These are phyloP conservation scores for Colletotrichum costaricense DNA, from an alignment of 2,329 filamentous ascomycete genomes.

Conservation along the genomic window DNA sequence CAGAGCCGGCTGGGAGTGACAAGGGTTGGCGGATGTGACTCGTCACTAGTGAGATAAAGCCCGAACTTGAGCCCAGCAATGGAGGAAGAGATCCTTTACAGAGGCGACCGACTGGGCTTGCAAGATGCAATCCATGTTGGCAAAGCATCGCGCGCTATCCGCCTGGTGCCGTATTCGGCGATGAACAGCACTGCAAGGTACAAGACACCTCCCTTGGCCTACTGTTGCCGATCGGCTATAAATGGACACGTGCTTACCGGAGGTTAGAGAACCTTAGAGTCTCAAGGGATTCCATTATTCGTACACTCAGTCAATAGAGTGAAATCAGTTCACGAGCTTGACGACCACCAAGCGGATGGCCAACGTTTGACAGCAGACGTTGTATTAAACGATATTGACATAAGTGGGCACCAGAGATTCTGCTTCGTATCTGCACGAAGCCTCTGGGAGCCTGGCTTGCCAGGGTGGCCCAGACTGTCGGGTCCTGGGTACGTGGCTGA, in stretches of 20 bases:
- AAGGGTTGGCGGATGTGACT: background rate
- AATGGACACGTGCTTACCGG: background rate
- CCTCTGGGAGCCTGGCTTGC: background rate
- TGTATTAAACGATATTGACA: background rate
- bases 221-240: background rate
- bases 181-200: background rate
- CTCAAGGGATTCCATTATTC: background rate
- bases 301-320: background rate
- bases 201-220: background rate
- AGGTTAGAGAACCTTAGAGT: background rate
- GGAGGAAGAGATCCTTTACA: background rate
- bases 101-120: background rate
- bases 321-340: background rate
- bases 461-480: slow-evolving; percentile 2
- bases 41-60: background rate
- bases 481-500: background rate
- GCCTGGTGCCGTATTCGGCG: background rate
- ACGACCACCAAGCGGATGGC: background rate
- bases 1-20: background rate
- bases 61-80: background rate
- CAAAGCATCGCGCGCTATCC: background rate
- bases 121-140: background rate
- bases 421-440: slow-evolving; percentile 4
- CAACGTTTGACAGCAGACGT: background rate
- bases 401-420: background rate